Conservation (phyloP, 345 rosid species). For the Diplotaxis tenuifolia region DNA sequence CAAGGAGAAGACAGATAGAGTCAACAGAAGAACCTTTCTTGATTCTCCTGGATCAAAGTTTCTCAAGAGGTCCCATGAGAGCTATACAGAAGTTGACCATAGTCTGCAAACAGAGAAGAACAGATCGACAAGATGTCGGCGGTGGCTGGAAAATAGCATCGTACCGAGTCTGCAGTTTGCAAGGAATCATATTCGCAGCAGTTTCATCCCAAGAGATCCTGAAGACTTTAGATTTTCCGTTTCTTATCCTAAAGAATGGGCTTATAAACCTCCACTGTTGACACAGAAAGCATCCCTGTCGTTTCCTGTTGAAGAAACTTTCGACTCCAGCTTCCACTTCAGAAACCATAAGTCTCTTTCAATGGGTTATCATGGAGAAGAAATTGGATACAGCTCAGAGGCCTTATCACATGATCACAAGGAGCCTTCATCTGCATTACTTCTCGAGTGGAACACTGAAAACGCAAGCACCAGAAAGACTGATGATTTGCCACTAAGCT, state of each 20-base stretch:
- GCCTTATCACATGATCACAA: constrained; percentile 26
- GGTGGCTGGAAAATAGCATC: constrained; percentile 30
- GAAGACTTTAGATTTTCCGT: constrained; percentile 35
- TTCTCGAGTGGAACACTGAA: constrained; percentile 49
- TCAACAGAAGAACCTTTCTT: constrained; percentile 30
- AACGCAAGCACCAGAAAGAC: constrained; percentile 33
- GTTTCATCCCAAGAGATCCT: constrained; percentile 33
- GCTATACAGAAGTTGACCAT: constrained; percentile 37
- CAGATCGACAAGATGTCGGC: constrained; percentile 36
- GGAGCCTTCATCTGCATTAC: constrained; percentile 32
- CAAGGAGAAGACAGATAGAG: constrained; percentile 27
- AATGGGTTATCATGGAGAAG: constrained; percentile 26
- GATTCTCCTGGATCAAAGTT: constrained; percentile 36
- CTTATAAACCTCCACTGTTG: constrained; percentile 35
- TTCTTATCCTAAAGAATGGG: constrained; percentile 27
- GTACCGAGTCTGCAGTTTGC: constrained; percentile 36
- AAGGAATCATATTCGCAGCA: constrained; percentile 25
- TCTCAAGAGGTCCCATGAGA: constrained; percentile 33
- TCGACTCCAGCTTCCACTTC: constrained; percentile 18
- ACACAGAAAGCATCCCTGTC: constrained; percentile 3
- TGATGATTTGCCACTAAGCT: constrained; percentile 30
- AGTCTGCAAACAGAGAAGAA: constrained; percentile 30
- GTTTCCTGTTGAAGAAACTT: constrained; percentile 22
- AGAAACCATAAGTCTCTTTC: constrained; percentile 34
- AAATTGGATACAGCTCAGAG: constrained; percentile 28